These are phyloP conservation scores for Wickerhamomyces pijperi DNA, from an alignment of 805 yeast species.

Conservation along the genomic window DNA sequence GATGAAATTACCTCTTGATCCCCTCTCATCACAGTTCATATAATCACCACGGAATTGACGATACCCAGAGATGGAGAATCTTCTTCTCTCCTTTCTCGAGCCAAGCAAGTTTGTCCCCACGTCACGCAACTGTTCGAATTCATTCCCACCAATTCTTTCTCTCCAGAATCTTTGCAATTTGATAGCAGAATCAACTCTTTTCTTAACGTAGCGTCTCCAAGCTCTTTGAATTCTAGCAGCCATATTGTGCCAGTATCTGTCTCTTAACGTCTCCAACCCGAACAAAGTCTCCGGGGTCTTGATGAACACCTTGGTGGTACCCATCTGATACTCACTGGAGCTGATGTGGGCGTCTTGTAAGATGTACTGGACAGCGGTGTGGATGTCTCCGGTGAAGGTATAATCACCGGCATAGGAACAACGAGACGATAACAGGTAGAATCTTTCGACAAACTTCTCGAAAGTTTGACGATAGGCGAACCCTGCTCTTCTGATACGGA, in stretches of 20 bases:
- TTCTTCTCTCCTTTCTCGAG: constrained; percentile 78
- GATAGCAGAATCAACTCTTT: constrained; percentile 80
- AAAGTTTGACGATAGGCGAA: constrained; percentile 96
- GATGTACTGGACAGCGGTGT: constrained; percentile 42
- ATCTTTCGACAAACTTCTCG: constrained; percentile 91
- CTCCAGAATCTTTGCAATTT: constrained; percentile 77
- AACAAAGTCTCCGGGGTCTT: constrained; percentile 95
- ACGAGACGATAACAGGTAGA: constrained; percentile 73
- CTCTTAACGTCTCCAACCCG: constrained; percentile 93
- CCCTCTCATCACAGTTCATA: constrained; percentile 68
- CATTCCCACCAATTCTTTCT: constrained; percentile 67
- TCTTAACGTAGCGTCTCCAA: constrained; percentile 74
- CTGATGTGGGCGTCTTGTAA: constrained; percentile 61
- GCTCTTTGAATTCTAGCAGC: constrained; percentile 97
- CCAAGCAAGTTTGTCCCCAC: constrained; percentile 62
- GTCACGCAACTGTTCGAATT: constrained; percentile 77
- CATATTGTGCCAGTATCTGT: constrained; percentile 95
- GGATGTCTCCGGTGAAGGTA: constrained; percentile 52
- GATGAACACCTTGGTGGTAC: constrained; percentile 85
- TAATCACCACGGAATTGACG: constrained; percentile 94
- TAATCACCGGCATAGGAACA: constrained; percentile 89
- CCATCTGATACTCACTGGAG: constrained; percentile 74
- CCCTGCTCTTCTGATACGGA: constrained; percentile 95
- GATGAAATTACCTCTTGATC: constrained; percentile 68
- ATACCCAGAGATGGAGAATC: constrained; percentile 77